Conservation (phyloP, 2,329 filamentous ascomycete genomes). For the Alternaria sp. region DNA sequence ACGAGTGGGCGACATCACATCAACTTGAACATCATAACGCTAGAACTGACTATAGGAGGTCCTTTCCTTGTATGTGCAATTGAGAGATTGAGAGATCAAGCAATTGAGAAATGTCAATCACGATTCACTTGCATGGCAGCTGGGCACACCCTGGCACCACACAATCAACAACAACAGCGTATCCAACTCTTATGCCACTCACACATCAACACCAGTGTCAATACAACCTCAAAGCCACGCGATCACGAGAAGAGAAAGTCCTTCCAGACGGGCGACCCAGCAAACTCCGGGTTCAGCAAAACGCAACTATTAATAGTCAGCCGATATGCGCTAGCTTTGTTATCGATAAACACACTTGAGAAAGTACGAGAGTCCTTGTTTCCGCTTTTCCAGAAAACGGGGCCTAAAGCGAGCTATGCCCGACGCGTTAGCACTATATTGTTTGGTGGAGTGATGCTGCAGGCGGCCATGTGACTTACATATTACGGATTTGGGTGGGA, state of each 20-base stretch:
- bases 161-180: neutral
- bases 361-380: constrained; percentile 86
- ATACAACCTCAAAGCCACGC: neutral
- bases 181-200: neutral
- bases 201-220: neutral
- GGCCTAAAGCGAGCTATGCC: constrained; percentile 70
- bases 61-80: too few species aligned
- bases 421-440: constrained; percentile 21
- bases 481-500: constrained; percentile 90
- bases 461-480: constrained; percentile 60
- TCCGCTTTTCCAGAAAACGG: constrained; percentile 83
- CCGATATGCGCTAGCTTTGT: constrained; percentile 31
- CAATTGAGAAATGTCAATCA: neutral
- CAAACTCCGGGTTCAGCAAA: constrained; percentile 90
- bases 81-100: too few species aligned
- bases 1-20: neutral
- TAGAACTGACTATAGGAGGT: neutral
- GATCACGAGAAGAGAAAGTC: constrained; percentile 77
- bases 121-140: neutral
- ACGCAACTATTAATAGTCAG: constrained; percentile 70
- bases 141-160: neutral
- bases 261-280: constrained; percentile 86
- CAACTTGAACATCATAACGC: neutral
- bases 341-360: constrained; percentile 71
- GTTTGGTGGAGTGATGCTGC: constrained; percentile 30